phyloP scores from a whole-genome alignment of 2,329 filamentous ascomycete genomes.

The Epichloe gansuensis region DNA sequence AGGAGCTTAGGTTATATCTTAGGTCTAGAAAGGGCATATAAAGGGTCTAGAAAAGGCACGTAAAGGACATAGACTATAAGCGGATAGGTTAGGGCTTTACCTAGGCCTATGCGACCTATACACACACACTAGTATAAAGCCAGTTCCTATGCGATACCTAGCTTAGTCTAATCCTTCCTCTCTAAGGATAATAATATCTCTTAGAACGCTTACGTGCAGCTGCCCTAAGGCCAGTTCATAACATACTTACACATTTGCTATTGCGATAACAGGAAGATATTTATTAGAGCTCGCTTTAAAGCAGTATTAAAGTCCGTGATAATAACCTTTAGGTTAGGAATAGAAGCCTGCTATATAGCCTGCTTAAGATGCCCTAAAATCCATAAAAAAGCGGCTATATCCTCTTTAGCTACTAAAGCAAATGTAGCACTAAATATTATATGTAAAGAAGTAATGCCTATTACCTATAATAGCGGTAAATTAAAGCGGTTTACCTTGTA shows the following conservation, averaged over 20 bases:
- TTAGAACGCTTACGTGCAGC: too few relatives aligned
- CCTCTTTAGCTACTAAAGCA: not conserved
- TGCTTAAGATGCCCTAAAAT: not conserved
- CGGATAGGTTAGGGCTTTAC: too few relatives aligned
- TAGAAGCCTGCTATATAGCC: not conserved
- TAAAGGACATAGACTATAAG: too few relatives aligned
- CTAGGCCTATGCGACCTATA: too few relatives aligned
- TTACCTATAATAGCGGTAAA: not conserved
- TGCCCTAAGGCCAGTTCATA: too few relatives aligned
- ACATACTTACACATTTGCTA: not conserved
- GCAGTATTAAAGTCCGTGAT: not conserved
- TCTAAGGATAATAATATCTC: too few relatives aligned
- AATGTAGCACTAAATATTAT: not conserved
- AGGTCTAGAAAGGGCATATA: too few relatives aligned
- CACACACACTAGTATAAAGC: too few relatives aligned
- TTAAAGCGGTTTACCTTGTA: constrained; percentile 1
- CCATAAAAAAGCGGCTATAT: not conserved
- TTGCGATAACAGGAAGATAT: not conserved
- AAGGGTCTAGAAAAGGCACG: too few relatives aligned
- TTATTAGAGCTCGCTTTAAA: not conserved
- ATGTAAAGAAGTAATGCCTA: not conserved
- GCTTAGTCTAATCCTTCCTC: too few relatives aligned
- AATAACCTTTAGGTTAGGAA: not conserved
- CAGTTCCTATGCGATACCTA: too few relatives aligned
- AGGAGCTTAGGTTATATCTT: too few relatives aligned